phyloP scores from a whole-genome alignment of 139 green algal genomes.

The Picocystis salinarum region DNA sequence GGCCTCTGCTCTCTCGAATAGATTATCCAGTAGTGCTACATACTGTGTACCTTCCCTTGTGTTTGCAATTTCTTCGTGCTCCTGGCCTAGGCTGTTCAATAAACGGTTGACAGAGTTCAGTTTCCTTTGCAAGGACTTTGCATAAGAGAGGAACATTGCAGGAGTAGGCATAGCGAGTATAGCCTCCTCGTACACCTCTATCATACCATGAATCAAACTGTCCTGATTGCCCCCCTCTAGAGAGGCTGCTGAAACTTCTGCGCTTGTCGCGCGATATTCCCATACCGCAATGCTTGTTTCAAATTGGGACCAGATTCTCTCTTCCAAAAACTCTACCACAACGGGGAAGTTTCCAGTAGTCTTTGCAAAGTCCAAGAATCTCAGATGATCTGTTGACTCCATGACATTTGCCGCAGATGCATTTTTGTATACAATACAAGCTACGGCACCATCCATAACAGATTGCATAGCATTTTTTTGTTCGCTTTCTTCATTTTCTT shows the following conservation, averaged over 20 bases:
- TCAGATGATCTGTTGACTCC: slow-evolving; percentile 21
- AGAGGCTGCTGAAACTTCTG: neutral
- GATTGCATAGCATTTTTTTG: slow-evolving; percentile 27
- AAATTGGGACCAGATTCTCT: slow-evolving; percentile 30
- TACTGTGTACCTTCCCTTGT: no score
- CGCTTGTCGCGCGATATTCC: slow-evolving; percentile 10
- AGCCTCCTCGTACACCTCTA: neutral
- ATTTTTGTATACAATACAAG: slow-evolving; percentile 25
- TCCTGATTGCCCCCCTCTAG: neutral
- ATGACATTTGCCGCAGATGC: slow-evolving; percentile 22
- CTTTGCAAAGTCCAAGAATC: slow-evolving; percentile 23
- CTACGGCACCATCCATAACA: slow-evolving; percentile 45
- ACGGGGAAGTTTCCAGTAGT: slow-evolving; percentile 33
- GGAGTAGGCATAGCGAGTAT: neutral
- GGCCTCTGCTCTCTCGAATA: no score
- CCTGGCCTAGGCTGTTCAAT: no score
- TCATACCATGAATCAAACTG: neutral
- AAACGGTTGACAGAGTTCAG: neutral
- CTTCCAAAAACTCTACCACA: slow-evolving; percentile 13
- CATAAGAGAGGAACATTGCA: neutral
- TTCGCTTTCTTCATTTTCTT: neutral
- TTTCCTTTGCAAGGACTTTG: neutral
- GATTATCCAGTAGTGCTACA: no score
- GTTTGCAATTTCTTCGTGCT: no score
- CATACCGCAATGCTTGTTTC: slow-evolving; percentile 17